Base-by-base conservation (phyloP, 78 protist genomes). In the Dictyostelium citrinum region DNA sequence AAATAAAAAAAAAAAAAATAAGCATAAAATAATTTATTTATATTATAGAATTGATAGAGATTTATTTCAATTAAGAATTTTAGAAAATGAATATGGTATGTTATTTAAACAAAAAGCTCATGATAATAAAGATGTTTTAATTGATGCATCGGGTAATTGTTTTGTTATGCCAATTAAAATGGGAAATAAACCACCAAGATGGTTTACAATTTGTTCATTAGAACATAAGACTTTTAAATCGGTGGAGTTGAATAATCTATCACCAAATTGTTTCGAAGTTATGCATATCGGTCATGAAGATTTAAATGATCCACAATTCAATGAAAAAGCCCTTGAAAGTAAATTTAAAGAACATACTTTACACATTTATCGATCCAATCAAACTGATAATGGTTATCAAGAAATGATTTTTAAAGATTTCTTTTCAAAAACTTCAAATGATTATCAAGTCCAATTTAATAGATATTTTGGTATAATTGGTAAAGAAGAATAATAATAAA, bases 1-100 rank as follows among this genome's bases (percentile, higher is more conserved):
- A n/a, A n/a, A n/a, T n/a, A n/a, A n/a, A n/a, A n/a, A n/a, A n/a
- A n/a, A n/a, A n/a, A n/a, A n/a, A n/a, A n/a, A n/a, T n/a, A n/a
- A n/a, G 77, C 77, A 70, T 70, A 70, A 70, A 70, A 70, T 70
- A 5, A 70, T 70, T 16, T 70, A 14, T 70, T 70, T 70, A 70
- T 70, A 70, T 70, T 70, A 33, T 70, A 70, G 77, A 70, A 33
- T 27, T 27, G 77, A 35, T 16, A 33, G 22, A 70, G 45, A 70
- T 70, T 33, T 70, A 70, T 16, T 70, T 33, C 77, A 70, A 33
- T 33, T 70, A 70, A 29, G 35, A 33, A 70, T 70, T 70, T 70
- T 70, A 33, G 77, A 70, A 24, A 70, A 70, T 70, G 77, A 70
- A 70, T 70, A 70, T 31, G 77, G 77, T 33, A 70, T 70, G 77